Evolutionary conservation across 2,329 filamentous ascomycete species (phyloP).

Genomic region (Botrytis deweyae): DNA sequence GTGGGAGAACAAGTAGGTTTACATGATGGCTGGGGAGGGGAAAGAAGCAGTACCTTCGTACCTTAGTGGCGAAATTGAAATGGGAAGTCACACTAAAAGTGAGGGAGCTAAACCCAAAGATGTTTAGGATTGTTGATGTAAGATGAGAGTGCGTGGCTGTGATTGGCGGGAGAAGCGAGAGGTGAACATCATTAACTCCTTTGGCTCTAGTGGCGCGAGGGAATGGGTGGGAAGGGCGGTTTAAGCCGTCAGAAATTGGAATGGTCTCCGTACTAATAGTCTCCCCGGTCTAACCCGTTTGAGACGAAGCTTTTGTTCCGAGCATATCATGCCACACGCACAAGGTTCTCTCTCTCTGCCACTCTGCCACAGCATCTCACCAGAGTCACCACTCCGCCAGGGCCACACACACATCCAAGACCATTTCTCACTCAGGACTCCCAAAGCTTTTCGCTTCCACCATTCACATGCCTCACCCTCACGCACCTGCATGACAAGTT

Average conservation of each 20-base stretch:
- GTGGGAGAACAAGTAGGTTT: slow-evolving; percentile 19
- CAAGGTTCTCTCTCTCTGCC: neutral
- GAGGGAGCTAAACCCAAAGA: neutral
- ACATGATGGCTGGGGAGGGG: slow-evolving; percentile 14
- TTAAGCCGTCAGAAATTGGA: neutral
- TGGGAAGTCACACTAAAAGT: neutral
- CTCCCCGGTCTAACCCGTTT: neutral
- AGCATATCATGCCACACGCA: neutral
- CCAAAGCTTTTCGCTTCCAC: neutral
- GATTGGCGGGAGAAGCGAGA: neutral
- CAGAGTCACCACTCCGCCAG: no score
- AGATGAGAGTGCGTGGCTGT: neutral
- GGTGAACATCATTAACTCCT: neutral
- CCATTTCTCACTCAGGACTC: no score
- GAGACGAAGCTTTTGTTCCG: neutral
- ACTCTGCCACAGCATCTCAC: neutral
- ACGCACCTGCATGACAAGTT: neutral
- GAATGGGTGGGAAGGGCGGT: neutral
- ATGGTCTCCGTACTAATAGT: neutral
- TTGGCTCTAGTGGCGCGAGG: neutral
- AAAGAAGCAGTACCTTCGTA: neutral
- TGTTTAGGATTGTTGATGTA: neutral
- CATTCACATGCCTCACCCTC: neutral
- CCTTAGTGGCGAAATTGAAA: slow-evolving; percentile 9
- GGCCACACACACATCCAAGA: no score